A percentile compares a stretch with the other conserved stretches of the same genome.
Evolutionary conservation across 2,329 filamentous ascomycete genomes (phyloP).

Genomic region (Pseudogymnoascus sp.): DNA sequence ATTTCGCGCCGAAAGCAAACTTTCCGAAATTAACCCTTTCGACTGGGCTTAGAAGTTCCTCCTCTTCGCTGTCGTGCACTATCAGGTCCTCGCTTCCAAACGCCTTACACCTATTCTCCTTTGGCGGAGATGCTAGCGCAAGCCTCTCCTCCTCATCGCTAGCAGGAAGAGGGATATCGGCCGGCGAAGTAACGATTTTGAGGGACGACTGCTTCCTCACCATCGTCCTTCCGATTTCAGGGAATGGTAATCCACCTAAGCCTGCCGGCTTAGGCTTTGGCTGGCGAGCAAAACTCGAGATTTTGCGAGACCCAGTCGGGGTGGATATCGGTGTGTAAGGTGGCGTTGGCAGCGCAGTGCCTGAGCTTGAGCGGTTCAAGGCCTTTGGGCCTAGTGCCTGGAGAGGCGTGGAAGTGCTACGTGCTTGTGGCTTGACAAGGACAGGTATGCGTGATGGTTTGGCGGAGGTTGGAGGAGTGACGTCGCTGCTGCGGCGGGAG

Average conservation of each 20-base stretch:
- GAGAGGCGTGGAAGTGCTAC: slow-evolving; percentile 24
- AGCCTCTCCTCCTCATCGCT: slow-evolving; percentile 20
- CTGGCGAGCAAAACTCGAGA: not conserved
- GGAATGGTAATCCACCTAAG: slow-evolving; percentile 21
- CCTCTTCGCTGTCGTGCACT: slow-evolving; percentile 41
- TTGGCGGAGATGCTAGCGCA: slow-evolving; percentile 19
- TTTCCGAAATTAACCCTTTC: not conserved
- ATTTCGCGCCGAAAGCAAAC: not conserved
- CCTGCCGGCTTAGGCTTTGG: slow-evolving; percentile 10
- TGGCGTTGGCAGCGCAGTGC: slow-evolving; percentile 19
- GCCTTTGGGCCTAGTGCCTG: slow-evolving; percentile 27
- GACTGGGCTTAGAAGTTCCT: slow-evolving; percentile 21
- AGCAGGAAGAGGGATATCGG: slow-evolving; percentile 30
- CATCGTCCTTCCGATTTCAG: slow-evolving; percentile 18
- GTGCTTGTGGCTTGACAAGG: slow-evolving; percentile 19
- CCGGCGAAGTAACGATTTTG: slow-evolving; percentile 28
- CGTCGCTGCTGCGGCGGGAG: slow-evolving; percentile 7
- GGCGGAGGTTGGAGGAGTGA: slow-evolving; percentile 19
- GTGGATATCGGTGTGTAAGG: slow-evolving; percentile 20
- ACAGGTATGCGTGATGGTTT: slow-evolving; percentile 25
- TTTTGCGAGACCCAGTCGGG: not conserved
- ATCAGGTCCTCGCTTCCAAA: slow-evolving; percentile 46
- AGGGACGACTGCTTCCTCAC: slow-evolving; percentile 1
- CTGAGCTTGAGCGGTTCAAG: slow-evolving; percentile 17
- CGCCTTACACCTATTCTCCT: not conserved